Conservation (phyloP, 371 early-diverging fungal genomes). For the Mucor plumbeus region DNA sequence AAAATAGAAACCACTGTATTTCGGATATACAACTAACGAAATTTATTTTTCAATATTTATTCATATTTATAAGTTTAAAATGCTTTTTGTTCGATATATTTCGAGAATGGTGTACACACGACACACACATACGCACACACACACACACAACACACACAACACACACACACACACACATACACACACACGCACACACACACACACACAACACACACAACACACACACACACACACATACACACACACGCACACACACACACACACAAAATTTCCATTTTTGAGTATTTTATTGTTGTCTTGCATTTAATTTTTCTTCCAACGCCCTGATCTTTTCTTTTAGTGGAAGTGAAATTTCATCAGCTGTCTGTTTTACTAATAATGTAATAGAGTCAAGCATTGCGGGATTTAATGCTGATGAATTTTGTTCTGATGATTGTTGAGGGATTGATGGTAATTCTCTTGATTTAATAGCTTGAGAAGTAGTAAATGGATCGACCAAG, state of each 20-base stretch:
- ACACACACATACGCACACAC: too few species aligned
- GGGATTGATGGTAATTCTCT: background rate
- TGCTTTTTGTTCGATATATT: constrained; percentile 6
- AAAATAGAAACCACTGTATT: too few species aligned
- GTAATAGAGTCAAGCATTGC: constrained; percentile 27
- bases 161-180: too few species aligned
- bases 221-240: too few species aligned
- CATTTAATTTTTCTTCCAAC: constrained; percentile 24
- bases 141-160: too few species aligned
- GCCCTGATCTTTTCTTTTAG: constrained; percentile 21
- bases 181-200: too few species aligned
- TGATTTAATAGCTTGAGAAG: constrained; percentile 1
- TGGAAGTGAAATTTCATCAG: constrained; percentile 16
- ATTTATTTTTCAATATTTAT: background rate
- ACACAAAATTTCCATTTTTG: background rate
- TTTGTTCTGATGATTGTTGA: background rate
- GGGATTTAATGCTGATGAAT: constrained; percentile 8
- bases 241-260: too few species aligned
- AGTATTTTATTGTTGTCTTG: background rate
- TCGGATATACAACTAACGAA: background rate
- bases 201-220: too few species aligned
- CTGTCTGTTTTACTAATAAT: constrained; percentile 19
- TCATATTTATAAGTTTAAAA: background rate
- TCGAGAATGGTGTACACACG: background rate
- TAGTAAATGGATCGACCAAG: constrained; percentile 30